phyloP scores from a whole-genome alignment of 2,329 filamentous ascomycete genomes.

The Tolypocladium cylindrosporum region DNA sequence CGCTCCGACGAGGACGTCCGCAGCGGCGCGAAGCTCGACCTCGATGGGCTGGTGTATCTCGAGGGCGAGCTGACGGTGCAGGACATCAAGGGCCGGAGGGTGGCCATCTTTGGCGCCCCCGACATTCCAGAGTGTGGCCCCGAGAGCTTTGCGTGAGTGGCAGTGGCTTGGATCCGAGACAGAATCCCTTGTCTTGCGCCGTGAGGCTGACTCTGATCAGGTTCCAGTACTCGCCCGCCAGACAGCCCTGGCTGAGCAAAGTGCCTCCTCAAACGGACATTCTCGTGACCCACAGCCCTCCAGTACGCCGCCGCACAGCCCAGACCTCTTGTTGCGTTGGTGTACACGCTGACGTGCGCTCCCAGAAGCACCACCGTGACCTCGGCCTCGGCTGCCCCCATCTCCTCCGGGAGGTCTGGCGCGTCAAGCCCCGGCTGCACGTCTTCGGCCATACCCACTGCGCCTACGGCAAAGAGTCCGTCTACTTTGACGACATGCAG shows the following conservation, averaged over 20 bases:
- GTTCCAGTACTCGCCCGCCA: slow-evolving; percentile 61
- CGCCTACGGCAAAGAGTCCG: slow-evolving; percentile 57
- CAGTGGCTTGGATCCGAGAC: background rate
- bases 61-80: slow-evolving; percentile 58
- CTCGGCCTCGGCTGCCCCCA: slow-evolving; percentile 60
- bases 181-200: background rate
- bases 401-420: slow-evolving; percentile 63
- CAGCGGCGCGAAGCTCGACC: slow-evolving; percentile 45
- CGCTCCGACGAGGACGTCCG: slow-evolving; percentile 45
- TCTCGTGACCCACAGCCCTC: slow-evolving; percentile 72
- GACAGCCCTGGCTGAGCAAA: slow-evolving; percentile 62
- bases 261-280: slow-evolving; percentile 67
- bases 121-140: slow-evolving; percentile 71
- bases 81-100: slow-evolving; percentile 46
- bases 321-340: background rate
- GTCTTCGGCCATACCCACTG: slow-evolving; percentile 82
- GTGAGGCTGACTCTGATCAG: slow-evolving; percentile 16
- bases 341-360: background rate
- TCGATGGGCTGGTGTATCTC: slow-evolving; percentile 64
- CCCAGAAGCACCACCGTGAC: slow-evolving; percentile 56
- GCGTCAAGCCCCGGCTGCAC: slow-evolving; percentile 64
- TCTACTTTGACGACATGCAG: slow-evolving; percentile 69
- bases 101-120: slow-evolving; percentile 64
- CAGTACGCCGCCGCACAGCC: slow-evolving; percentile 29
- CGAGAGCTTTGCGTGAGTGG: slow-evolving; percentile 47